Percentiles rank a stretch among this genome's conserved stretches.
Evolutionary conservation across 75 land plant species (phyloP).

Genomic region (Adiantum capillusveneris): DNA sequence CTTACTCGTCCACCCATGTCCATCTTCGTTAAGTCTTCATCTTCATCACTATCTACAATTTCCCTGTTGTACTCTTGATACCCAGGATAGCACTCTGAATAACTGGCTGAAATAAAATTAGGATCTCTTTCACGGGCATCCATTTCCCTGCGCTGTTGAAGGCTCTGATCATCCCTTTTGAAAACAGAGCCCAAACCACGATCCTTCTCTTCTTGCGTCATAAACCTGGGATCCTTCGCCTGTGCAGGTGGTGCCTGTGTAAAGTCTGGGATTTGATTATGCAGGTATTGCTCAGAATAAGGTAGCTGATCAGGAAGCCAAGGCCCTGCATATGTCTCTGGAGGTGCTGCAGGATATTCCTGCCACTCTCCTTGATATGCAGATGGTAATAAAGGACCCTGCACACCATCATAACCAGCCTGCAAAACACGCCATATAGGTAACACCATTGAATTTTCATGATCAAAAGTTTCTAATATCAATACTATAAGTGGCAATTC

Average conservation of each 20-base stretch:
- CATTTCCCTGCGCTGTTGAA: constrained; percentile 86
- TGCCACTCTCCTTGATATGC: constrained; percentile 84
- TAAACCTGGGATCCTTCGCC: constrained; percentile 64
- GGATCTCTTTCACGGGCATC: constrained; percentile 97
- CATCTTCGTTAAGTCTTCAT: constrained; percentile 95
- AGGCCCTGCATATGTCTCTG: constrained; percentile 42
- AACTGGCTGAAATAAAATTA: constrained; percentile 95
- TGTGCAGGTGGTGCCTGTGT: constrained; percentile 20
- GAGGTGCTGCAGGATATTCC: constrained; percentile 57
- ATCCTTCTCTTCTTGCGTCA: constrained; percentile 99
- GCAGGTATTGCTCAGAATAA: constrained; percentile 73
- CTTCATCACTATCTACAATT: constrained; percentile 97
- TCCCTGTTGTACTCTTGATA: constrained; percentile 98
- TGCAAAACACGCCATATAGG: constrained; percentile 22
- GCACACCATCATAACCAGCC: constrained; percentile 76
- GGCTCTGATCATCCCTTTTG: constrained; percentile 91
- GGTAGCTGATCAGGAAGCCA: constrained; percentile 65
- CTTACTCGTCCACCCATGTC: constrained; percentile 98
- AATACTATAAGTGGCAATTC: no score
- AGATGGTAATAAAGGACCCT: constrained; percentile 67
- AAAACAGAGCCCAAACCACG: constrained; percentile 96
- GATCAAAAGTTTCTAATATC: no score
- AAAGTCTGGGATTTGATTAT: constrained; percentile 43
- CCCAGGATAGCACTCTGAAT: constrained; percentile 99
- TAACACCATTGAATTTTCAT: no score